phyloP scores from a whole-genome alignment of 768 basidiomycete genomes.

The Suillus paluster region DNA sequence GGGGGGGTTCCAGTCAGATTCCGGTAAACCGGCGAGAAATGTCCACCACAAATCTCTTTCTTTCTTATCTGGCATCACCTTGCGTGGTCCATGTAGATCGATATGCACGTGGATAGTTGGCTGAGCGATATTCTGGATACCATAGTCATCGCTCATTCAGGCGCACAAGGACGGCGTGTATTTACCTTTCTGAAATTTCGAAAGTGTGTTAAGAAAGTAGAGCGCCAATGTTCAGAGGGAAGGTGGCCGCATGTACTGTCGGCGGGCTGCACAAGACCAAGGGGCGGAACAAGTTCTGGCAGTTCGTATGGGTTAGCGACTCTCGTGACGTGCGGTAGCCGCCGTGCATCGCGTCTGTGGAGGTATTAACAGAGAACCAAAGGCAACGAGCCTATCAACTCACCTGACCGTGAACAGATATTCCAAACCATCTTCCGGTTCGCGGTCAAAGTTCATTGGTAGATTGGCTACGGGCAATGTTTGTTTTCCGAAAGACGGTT shows the following conservation, averaged over 20 bases:
- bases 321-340: slow-evolving; percentile 66
- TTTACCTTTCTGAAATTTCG: slow-evolving; percentile 63
- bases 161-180: background rate
- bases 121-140: slow-evolving; percentile 65
- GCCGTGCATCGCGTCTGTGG: slow-evolving; percentile 69
- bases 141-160: slow-evolving; percentile 8
- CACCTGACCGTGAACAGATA: slow-evolving; percentile 86
- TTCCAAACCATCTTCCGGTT: slow-evolving; percentile 73
- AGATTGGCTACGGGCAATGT: slow-evolving; percentile 82
- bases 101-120: slow-evolving; percentile 47
- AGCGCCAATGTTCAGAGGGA: slow-evolving; percentile 73
- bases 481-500: slow-evolving; percentile 65
- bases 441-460: slow-evolving; percentile 66
- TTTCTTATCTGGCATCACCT: slow-evolving; percentile 67
- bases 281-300: slow-evolving; percentile 21
- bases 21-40: slow-evolving; percentile 71
- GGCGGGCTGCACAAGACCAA: slow-evolving; percentile 22
- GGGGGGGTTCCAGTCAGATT: slow-evolving; percentile 66
- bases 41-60: slow-evolving; percentile 83
- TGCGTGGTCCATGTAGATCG: slow-evolving; percentile 23
- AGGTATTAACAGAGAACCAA: slow-evolving; percentile 15
- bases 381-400: slow-evolving; percentile 17
- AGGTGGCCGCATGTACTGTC: slow-evolving; percentile 38
- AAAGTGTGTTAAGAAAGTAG: slow-evolving; percentile 59
- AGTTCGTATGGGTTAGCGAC: slow-evolving; percentile 71